These are phyloP conservation scores for Huntiella abstrusa DNA, from an alignment of 2,329 filamentous ascomycete genomes.

Conservation along the genomic window DNA sequence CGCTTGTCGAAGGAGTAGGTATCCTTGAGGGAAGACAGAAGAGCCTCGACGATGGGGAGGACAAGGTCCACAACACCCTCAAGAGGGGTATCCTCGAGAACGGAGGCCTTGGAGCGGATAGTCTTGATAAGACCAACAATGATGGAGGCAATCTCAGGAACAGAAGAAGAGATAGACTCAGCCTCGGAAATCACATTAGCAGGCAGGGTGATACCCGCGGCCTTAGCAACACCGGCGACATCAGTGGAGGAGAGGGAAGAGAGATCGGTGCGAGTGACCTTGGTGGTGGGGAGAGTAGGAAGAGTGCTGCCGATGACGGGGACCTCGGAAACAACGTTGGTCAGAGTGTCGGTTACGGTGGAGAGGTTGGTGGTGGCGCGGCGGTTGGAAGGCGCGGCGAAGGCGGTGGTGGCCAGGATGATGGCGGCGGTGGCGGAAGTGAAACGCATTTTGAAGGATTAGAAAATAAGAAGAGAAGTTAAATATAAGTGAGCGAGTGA, in stretches of 20 bases:
- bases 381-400: background rate
- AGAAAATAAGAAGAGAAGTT: background rate
- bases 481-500: background rate
- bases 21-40: background rate
- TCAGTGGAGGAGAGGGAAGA: background rate
- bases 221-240: background rate
- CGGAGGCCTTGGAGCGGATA: background rate
- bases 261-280: background rate
- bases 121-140: constrained; percentile 5
- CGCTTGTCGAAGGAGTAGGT: background rate
- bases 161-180: background rate
- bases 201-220: constrained; percentile 2
- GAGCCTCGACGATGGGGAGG: constrained; percentile 6
- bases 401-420: constrained; percentile 6
- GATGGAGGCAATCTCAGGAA: constrained; percentile 4
- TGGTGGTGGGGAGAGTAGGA: background rate
- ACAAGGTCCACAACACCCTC: constrained; percentile 3
- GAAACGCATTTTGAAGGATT: constrained; percentile 9
- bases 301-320: background rate
- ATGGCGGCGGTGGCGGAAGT: constrained; percentile 4
- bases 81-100: constrained; percentile 1
- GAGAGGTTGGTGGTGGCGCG: background rate
- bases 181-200: constrained; percentile 1
- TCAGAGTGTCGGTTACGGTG: background rate
- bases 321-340: background rate